Evolutionary conservation across 163 green algal species (phyloP), one percentile per base, ranked within the genome.

Genomic region (Scenedesmus sp.): DNA sequence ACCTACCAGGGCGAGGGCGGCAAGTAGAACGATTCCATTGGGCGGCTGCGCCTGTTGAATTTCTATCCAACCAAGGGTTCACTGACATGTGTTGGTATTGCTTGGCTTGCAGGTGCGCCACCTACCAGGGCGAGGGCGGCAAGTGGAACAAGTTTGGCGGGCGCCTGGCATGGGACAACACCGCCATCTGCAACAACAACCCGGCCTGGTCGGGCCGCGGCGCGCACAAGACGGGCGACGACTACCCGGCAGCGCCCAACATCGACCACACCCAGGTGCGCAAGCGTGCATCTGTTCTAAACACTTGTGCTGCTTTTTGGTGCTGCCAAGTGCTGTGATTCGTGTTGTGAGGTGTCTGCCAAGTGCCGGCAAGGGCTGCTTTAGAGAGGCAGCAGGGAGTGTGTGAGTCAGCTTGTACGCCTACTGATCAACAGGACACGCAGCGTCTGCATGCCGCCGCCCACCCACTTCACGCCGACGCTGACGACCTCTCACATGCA

Each of bases 71-170:
- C 0, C 34, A 1, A 12, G 3, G 66, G 66, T 18, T 18, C 1
- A n/a, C 66, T n/a, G 66, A 16, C 16, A 4, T 76, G 66, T 59
- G 18, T 59, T n/a, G 26, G n/a, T 84, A 5, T n/a, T 59, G 76
- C 76, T 59, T 84, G 12, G 13, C 6, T 5, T 79, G 6, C 86
- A 95, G 91, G 62, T 95, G 93, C 83, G 94, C 95, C 52, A 89
- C 76, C 79, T 95, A 93, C 87, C 95, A 98, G 96, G 94, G 96
- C 73, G 92, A 94, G 23, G 94, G 97, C 87, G 97, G 97, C 90
- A 97, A 98, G 94, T 99, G 98, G 98, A 97, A 97, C 91, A 96
- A 96, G 94, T 99, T 98, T 96, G 97, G 97, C n/a, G 98, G 97
- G 46, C 95, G 97, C 57, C 95, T 99, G 85, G 93, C 97, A 2